Conservation (phyloP, 495 filamentous ascomycete species). For the Pseudotulostoma volvatum region DNA sequence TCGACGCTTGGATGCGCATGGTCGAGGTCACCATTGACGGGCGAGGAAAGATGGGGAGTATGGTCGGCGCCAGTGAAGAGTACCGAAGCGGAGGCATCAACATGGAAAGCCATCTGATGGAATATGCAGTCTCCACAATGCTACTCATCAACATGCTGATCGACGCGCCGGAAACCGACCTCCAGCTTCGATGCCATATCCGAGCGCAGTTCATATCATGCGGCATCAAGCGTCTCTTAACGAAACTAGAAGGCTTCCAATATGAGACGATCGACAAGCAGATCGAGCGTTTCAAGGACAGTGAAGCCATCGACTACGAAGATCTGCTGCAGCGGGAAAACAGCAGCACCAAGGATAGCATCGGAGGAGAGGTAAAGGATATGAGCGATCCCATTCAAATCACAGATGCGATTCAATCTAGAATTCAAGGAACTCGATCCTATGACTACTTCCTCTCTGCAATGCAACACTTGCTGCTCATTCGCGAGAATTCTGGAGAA, state of each 20-base stretch:
- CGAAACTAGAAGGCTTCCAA: conserved; percentile 96
- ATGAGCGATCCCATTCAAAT: conserved; percentile 88
- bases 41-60: conserved; percentile 92
- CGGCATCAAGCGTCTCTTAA: conserved; percentile 84
- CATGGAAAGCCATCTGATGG: conserved; percentile 98
- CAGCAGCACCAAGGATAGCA: conserved; percentile 72
- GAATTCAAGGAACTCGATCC: conserved; percentile 63
- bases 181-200: conserved; percentile 86
- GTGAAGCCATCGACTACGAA: conserved; percentile 96
- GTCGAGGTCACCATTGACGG: conserved; percentile 96
- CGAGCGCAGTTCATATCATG: conserved; percentile 91
- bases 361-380: conserved; percentile 86
- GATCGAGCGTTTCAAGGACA: conserved; percentile 80
- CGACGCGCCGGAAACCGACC: conserved; percentile 72
- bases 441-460: conserved; percentile 94
- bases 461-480: conserved; percentile 86
- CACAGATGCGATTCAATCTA: conserved; percentile 81
- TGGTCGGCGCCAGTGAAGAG: conserved; percentile 94
- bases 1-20: conserved; percentile 97
- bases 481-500: conserved; percentile 83
- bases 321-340: conserved; percentile 86
- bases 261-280: conserved; percentile 98
- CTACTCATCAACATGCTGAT: conserved; percentile 95
- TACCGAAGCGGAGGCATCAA: conserved; percentile 93
- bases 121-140: conserved; percentile 91